Evolutionary conservation across 371 early-diverging fungal species (phyloP).

Genomic region (Syncephalastrum monosporum): DNA sequence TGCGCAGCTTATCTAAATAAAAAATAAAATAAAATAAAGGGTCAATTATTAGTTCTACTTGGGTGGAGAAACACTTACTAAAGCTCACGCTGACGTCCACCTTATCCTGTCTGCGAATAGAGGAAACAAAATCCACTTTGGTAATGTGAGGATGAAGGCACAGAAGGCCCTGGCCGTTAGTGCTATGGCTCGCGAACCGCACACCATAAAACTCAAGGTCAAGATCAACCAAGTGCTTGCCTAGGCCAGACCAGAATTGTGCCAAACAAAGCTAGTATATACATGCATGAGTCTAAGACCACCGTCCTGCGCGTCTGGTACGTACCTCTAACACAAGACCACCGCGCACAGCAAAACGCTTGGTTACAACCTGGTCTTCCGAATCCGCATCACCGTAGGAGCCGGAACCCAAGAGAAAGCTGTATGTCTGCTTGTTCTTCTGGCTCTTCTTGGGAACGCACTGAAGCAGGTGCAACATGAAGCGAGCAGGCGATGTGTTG

Average conservation of each 20-base stretch:
- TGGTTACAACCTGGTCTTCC: slow-evolving; percentile 58
- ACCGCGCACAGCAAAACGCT: slow-evolving; percentile 67
- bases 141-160: slow-evolving; percentile 47
- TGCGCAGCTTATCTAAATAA: slow-evolving; percentile 58
- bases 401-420: slow-evolving; percentile 59
- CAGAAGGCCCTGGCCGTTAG: slow-evolving; percentile 57
- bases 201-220: slow-evolving; percentile 84
- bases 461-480: slow-evolving; percentile 71
- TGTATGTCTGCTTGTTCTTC: slow-evolving; percentile 59
- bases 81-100: slow-evolving; percentile 60
- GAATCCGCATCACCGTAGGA: slow-evolving; percentile 62
- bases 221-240: slow-evolving; percentile 67
- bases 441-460: slow-evolving; percentile 73
- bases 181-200: slow-evolving; percentile 55
- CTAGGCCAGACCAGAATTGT: slow-evolving; percentile 87
- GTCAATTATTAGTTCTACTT: neutral
- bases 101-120: slow-evolving; percentile 72
- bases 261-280: slow-evolving; percentile 55
- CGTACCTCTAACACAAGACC: slow-evolving; percentile 76
- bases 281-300: neutral
- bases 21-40: neutral
- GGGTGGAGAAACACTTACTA: slow-evolving; percentile 14
- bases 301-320: neutral
- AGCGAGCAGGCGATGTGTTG: slow-evolving; percentile 53
- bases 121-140: slow-evolving; percentile 71